Conservation (phyloP, 2,329 filamentous ascomycete species). For the Alternaria triticina region DNA sequence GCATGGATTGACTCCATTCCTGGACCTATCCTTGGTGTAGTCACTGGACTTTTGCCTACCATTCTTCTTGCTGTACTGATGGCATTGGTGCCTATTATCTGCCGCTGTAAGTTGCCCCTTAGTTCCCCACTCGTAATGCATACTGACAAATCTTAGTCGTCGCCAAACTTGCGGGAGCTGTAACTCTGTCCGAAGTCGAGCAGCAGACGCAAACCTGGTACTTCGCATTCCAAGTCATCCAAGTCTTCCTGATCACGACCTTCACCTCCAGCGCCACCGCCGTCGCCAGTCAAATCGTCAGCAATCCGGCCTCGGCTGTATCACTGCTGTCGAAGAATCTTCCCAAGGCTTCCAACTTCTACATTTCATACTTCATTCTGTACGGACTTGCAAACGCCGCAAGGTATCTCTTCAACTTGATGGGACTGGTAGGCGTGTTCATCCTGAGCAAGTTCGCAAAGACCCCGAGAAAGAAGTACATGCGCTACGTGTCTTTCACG, state of each 20-base stretch:
- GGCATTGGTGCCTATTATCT: slow-evolving; percentile 53
- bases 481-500: slow-evolving; percentile 45
- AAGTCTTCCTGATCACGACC: slow-evolving; percentile 90
- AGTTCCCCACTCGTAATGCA: neutral
- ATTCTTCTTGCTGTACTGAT: slow-evolving; percentile 53
- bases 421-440: slow-evolving; percentile 81
- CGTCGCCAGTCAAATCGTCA: slow-evolving; percentile 59
- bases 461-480: slow-evolving; percentile 51
- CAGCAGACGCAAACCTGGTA: slow-evolving; percentile 90
- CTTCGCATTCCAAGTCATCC: slow-evolving; percentile 88
- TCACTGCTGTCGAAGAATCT: slow-evolving; percentile 73
- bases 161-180: slow-evolving; percentile 44
- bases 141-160: slow-evolving; percentile 19
- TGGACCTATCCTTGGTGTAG: slow-evolving; percentile 48
- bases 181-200: slow-evolving; percentile 55
- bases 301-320: slow-evolving; percentile 67
- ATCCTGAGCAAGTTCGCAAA: slow-evolving; percentile 70
- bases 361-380: slow-evolving; percentile 92
- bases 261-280: slow-evolving; percentile 79
- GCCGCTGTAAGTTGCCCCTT: slow-evolving; percentile 19
- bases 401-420: slow-evolving; percentile 71
- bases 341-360: slow-evolving; percentile 90
- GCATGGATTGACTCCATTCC: slow-evolving; percentile 53
- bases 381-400: slow-evolving; percentile 65
- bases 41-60: slow-evolving; percentile 55